Evolutionary conservation across 768 basidiomycete genomes (phyloP).

Genomic region (Ramaria sp.): DNA sequence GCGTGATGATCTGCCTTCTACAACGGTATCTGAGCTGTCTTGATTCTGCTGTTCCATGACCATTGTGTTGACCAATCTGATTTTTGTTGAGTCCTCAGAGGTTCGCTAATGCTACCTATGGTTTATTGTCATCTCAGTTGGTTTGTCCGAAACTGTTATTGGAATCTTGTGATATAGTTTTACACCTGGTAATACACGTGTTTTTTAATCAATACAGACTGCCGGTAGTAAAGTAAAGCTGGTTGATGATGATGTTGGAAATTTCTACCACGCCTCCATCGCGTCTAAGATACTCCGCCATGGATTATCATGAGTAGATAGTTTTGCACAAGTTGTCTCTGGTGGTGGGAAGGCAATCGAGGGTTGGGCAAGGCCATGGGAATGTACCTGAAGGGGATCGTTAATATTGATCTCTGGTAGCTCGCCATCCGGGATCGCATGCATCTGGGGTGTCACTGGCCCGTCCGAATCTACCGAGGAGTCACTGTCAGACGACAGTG

Average conservation of each 20-base stretch:
- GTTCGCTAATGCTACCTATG: no score
- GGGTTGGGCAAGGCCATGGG: neutral
- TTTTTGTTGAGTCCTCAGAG: no score
- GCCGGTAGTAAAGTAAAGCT: no score
- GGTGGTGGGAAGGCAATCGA: neutral
- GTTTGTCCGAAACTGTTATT: no score
- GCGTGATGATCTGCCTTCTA: constrained; percentile 1
- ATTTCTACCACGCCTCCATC: neutral
- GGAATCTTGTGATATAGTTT: no score
- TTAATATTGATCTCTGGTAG: constrained; percentile 21
- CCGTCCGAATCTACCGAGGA: constrained; percentile 16
- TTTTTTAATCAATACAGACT: no score
- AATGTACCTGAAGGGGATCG: constrained; percentile 27
- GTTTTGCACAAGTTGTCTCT: neutral
- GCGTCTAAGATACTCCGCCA: neutral
- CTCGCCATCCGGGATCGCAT: constrained; percentile 28
- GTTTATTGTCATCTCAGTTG: no score
- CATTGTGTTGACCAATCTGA: no score
- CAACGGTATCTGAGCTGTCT: constrained; percentile 2
- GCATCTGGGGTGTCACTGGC: constrained; percentile 37
- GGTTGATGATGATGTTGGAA: no score
- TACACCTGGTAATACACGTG: no score
- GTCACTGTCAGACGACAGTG: neutral
- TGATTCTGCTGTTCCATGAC: no score
- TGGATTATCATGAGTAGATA: neutral